Conservation (phyloP, 441 rosid species). For the Kokia cookei region DNA sequence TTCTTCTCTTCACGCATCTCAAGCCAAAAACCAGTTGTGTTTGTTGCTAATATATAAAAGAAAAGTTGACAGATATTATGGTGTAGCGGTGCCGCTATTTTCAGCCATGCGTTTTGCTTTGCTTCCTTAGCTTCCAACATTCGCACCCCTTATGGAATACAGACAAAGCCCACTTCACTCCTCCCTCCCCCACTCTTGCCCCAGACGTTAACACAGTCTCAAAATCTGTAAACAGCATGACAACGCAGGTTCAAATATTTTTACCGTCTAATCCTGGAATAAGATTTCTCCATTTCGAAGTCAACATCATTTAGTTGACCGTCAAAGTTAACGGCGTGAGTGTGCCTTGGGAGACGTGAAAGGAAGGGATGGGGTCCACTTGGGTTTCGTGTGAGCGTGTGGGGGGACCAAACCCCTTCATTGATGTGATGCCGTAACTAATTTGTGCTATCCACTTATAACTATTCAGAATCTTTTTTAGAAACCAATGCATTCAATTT, state of each 20-base stretch:
- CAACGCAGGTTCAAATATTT: too few species aligned
- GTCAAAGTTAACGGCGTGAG: slow-evolving; percentile 17
- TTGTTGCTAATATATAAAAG: not conserved
- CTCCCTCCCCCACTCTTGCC: not conserved
- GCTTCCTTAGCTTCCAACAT: slow-evolving; percentile 83
- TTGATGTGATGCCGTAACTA: slow-evolving; percentile 32
- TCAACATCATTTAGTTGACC: slow-evolving; percentile 10
- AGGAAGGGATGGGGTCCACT: not conserved
- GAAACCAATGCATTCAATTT: not conserved
- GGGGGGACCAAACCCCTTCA: slow-evolving; percentile 18
- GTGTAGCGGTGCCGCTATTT: slow-evolving; percentile 67
- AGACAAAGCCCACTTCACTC: slow-evolving; percentile 42
- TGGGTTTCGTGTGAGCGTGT: slow-evolving; percentile 9
- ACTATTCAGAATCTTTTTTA: not conserved
- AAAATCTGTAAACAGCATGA: not conserved
- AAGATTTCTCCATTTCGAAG: too few species aligned
- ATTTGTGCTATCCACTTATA: not conserved
- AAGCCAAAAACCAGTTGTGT: not conserved
- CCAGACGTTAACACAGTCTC: not conserved
- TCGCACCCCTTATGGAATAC: slow-evolving; percentile 53
- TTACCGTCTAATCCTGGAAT: too few species aligned
- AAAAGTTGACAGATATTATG: slow-evolving; percentile 14
- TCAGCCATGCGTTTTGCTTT: slow-evolving; percentile 45
- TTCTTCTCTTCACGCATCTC: not conserved
- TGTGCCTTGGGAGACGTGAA: slow-evolving; percentile 3